Percentiles rank a stretch among this genome's conserved stretches.
These are phyloP conservation scores for Leishmania guyanensis DNA, from an alignment of 208 protist genomes.

Conservation along the genomic window DNA sequence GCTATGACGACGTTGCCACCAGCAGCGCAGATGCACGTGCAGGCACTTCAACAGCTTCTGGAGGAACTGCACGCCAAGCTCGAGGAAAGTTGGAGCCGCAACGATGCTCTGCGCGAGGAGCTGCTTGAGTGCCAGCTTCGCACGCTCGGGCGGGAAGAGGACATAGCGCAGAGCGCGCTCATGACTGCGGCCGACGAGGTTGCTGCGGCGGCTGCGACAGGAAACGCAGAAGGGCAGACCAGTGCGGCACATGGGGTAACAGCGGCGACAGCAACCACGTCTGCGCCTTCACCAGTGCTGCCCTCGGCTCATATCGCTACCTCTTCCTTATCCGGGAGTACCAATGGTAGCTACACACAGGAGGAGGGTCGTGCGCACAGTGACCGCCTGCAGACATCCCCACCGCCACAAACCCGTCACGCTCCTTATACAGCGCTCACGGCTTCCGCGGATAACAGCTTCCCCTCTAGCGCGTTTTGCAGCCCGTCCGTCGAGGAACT, in stretches of 20 bases:
- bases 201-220: background rate
- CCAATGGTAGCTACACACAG: background rate
- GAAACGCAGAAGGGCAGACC: background rate
- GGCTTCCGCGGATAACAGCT: background rate
- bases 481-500: constrained; percentile 18
- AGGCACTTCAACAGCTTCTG: constrained; percentile 23
- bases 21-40: constrained; percentile 17
- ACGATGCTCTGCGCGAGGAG: constrained; percentile 35
- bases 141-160: constrained; percentile 29
- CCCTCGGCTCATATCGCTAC: background rate
- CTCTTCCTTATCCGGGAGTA: background rate
- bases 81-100: constrained; percentile 37
- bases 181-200: constrained; percentile 1
- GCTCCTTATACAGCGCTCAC: background rate
- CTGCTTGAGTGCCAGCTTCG: constrained; percentile 34
- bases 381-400: background rate
- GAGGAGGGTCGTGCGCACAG: background rate
- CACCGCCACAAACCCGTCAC: background rate
- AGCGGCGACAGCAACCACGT: background rate
- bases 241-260: background rate
- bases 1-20: no score
- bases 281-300: background rate
- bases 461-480: constrained; percentile 7
- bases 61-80: constrained; percentile 36
- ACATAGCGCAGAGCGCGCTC: constrained; percentile 10